Percentiles rank a stretch among this genome's conserved stretches.
Evolutionary conservation across 2,329 filamentous ascomycete genomes (phyloP).

Genomic region (Lachnellula hyalina): DNA sequence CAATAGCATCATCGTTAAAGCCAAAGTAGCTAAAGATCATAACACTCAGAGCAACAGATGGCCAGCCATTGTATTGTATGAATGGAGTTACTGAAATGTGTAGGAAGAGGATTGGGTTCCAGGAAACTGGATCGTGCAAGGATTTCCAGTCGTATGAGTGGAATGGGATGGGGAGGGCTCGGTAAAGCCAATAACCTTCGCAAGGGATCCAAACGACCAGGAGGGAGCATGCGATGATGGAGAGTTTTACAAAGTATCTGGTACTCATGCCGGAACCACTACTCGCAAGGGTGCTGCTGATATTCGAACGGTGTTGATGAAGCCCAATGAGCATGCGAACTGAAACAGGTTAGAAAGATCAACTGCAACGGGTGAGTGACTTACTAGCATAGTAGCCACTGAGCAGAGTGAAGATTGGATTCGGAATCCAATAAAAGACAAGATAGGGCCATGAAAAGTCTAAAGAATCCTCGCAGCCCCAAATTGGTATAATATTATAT

Average conservation of each 20-base stretch:
- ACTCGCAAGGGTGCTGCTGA: slow-evolving; percentile 49
- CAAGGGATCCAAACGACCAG: slow-evolving; percentile 48
- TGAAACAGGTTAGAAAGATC: slow-evolving; percentile 30
- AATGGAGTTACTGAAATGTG: slow-evolving; percentile 33
- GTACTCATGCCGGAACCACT: slow-evolving; percentile 47
- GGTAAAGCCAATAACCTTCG: slow-evolving; percentile 46
- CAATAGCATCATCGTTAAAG: slow-evolving; percentile 53
- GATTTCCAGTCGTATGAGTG: slow-evolving; percentile 46
- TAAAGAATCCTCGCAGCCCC: slow-evolving; percentile 51
- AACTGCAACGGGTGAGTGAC: slow-evolving; percentile 20
- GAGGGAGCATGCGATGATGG: slow-evolving; percentile 48
- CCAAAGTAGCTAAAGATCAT: slow-evolving; percentile 61
- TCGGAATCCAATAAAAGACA: slow-evolving; percentile 50
- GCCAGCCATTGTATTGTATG: slow-evolving; percentile 51
- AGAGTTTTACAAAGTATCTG: slow-evolving; percentile 57
- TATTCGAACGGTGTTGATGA: slow-evolving; percentile 52
- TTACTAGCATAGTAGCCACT: slow-evolving; percentile 53
- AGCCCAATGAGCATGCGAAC: slow-evolving; percentile 57
- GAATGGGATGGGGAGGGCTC: slow-evolving; percentile 34
- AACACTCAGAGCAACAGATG: slow-evolving; percentile 47
- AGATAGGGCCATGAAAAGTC: slow-evolving; percentile 54
- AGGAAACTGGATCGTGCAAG: slow-evolving; percentile 44
- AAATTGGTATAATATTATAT: slow-evolving; percentile 53
- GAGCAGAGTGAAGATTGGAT: slow-evolving; percentile 46
- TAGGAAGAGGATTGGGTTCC: slow-evolving; percentile 44